Evolutionary conservation across 768 basidiomycete species (phyloP), one percentile per base, ranked within the genome.

Genomic region (Galerina marginata): DNA sequence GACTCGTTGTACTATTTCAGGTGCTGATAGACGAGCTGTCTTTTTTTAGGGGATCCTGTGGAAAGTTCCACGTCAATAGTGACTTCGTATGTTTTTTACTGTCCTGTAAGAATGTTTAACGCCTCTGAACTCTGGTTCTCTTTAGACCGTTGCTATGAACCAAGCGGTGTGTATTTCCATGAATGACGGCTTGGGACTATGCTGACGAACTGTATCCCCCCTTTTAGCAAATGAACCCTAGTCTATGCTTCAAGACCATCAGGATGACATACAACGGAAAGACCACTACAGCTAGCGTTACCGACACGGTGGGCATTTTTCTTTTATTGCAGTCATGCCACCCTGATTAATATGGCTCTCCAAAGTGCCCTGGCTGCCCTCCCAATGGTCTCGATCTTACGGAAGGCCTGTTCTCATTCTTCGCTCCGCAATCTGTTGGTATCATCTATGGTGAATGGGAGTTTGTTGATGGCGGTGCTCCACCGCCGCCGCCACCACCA

Each of bases 381-480:
- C 81, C 71, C 36, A 83, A 81, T 23, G 91, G 83, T 40, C 81
- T 93, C 25, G 92, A 94, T 73, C 76, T 93, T 54, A 86, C 87
- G 37, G 67, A 73, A 10, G 86, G 87, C 54, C 81, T 93, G 47
- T 93, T 94, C 74, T 62, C 72, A 20, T 82, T 75, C 78, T 91
- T 93, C 65, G 84, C 81, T 2, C 4, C 65, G 14, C 66, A 78
- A 50, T 67, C 67, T 43, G 66, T 44, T 1, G 92, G 91, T 36
- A 81, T 89, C 5, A 65, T 93, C 55, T 81, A 80, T 62, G 89
- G 86, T 47, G 67, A 72, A 15, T 93, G 91, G 91, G 78, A 68
- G 63, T 87, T 76, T 74, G 74, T 74, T 58, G 83, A 69, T 53
- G 72, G 69, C 25, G 70, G 47, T 25, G 65, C 61, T 51, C 69